Conservation (phyloP, 23 red algal species). For the Gracilariopsis chorda region DNA sequence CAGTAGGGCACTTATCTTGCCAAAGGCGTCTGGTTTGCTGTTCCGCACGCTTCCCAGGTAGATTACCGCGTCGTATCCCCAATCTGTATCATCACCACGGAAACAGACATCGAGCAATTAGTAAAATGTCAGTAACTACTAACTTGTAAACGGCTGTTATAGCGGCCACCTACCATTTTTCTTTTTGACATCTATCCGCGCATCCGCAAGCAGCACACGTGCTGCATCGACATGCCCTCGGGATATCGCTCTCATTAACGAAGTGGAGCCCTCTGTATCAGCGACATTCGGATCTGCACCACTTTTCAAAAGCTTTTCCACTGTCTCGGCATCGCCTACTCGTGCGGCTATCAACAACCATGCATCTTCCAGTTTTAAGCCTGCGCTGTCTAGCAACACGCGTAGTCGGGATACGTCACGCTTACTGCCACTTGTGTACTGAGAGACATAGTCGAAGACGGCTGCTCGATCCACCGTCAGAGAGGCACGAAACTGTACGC, state of each 20-base stretch:
- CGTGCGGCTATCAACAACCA: slow-evolving; percentile 53
- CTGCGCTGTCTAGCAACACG: not conserved
- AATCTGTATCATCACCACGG: slow-evolving; percentile 3
- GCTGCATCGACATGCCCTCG: slow-evolving; percentile 13
- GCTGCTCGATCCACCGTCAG: not conserved
- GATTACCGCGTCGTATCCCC: slow-evolving; percentile 49
- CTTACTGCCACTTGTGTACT: not conserved
- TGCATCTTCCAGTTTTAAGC: not conserved
- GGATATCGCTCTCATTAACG: slow-evolving; percentile 36
- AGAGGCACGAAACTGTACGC: not conserved
- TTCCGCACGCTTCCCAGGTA: slow-evolving; percentile 44
- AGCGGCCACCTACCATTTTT: slow-evolving; percentile 15
- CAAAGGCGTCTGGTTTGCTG: slow-evolving; percentile 37
- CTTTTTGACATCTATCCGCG: slow-evolving; percentile 6
- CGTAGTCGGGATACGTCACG: not conserved
- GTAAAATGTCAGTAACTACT: slow-evolving; percentile 10
- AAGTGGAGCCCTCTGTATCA: slow-evolving; percentile 36
- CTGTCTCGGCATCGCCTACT: slow-evolving; percentile 32
- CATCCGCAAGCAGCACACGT: not conserved
- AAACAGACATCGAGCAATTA: not conserved
- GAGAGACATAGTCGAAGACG: not conserved
- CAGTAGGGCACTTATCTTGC: slow-evolving; percentile 32
- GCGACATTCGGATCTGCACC: slow-evolving; percentile 47
- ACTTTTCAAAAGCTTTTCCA: slow-evolving; percentile 7
- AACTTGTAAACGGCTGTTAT: not conserved